Base-by-base conservation (phyloP, 2,329 filamentous ascomycete species). In the Aspergillus sp. region DNA sequence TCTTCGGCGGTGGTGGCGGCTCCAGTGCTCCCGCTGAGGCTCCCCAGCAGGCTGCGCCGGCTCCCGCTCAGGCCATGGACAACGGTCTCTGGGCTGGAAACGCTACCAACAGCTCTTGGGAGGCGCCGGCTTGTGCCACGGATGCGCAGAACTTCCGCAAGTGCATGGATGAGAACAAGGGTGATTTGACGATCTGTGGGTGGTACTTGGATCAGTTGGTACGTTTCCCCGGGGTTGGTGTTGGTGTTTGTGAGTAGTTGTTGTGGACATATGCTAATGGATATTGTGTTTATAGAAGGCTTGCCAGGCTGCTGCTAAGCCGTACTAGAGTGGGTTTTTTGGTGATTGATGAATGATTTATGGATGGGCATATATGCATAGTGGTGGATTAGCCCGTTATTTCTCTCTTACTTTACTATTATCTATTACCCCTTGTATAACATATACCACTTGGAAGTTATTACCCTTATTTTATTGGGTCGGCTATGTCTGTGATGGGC, bases 161-260 rank as follows among this genome's bases (percentile, higher is more conserved):
- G 82, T 99, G 95, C 85, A 90, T 99, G 89, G 93, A 98, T 78
- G 91, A 98, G 74, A 90, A 99, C 79, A 83, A 88, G 75, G 95
- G 95, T 69, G 92, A 95, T 81, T 88, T 99, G 89, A 89, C 90
- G 75, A 96, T 97, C 75, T 99, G 95, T 82, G 90, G 91, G 69
- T 99, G 94, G 93, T 99, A 99, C 79, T 82, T 99, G 71, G 95
- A 99, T 78, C 94, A 99, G 86, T 84, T 99, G 79, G 80, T n/a
- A n/a, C n/a, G n/a, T n/a, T n/a, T n/a, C n/a, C n/a, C n/a, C n/a
- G n/a, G n/a, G n/a, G n/a, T n/a, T n/a, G n/a, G n/a, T n/a, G n/a
- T n/a, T n/a, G n/a, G n/a, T n/a, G n/a, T n/a, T n/a, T n/a, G n/a
- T n/a, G n/a, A n/a, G n/a, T n/a, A n/a, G n/a, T n/a, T n/a, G n/a